Evolutionary conservation across 352 stramenopile species (phyloP), one percentile per base, ranked within the genome.

Genomic region (Phytopythium boreale): DNA sequence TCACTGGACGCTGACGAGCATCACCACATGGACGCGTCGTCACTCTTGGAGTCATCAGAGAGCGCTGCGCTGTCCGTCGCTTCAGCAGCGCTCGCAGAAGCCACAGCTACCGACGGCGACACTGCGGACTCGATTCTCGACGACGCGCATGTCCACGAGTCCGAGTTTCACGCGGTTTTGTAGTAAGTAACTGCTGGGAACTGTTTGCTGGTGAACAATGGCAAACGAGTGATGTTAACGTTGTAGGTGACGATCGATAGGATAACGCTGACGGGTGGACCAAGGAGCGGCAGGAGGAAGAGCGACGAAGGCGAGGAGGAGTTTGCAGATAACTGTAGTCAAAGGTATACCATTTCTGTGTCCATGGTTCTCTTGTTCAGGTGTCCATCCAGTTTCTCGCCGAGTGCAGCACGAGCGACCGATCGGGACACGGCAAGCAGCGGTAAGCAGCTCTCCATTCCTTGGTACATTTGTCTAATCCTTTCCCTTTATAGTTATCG

Each of bases 111-210:
- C 6, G 36, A 20, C 10, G 41, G 39, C 44, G 69, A 75, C 34
- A 55, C 70, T 59, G 64, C 69, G 9, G 68, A 49, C 43, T 63
- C 63, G 6, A 80, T 80, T 41, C 56, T 80, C 36, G 64, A 52
- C 24, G 64, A 56, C 24, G 56, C 62, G 36, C 51, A 62, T 39
- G 44, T 74, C 24, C 41, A 39, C 27, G 69, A 62, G 37, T 63
- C 68, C 31, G 57, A 68, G 29, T 78, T 76, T 43, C 68, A 80
- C 26, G 74, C 74, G 14, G 68, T 81, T 26, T 77, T 81, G 59
- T 80, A 74, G 62, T 56, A 56, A 10, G 49, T 56, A 17, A 1
- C 17, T 34, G 26, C 26, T 56, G 47, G 6, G 26, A 34, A 7
- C 6, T 20, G 47, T 0, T 34, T 20, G 24, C 10, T 31, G 47